A percentile compares a stretch with the other conserved stretches of the same genome.
Conservation (phyloP, 148 eudicot genomes). For the Chenopodium suecicum region DNA sequence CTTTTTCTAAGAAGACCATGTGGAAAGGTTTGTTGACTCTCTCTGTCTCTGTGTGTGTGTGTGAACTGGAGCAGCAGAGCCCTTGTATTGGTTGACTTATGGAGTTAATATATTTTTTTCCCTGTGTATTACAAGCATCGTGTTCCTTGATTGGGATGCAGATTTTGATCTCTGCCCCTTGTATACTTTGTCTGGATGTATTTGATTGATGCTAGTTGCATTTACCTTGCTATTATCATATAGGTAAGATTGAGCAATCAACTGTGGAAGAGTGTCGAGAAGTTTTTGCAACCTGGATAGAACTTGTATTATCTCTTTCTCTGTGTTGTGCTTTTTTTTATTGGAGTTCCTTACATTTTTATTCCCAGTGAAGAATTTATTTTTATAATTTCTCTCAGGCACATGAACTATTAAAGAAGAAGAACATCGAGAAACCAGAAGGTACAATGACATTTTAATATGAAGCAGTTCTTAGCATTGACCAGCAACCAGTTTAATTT, state of each 20-base stretch:
- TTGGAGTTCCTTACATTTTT: slow-evolving; percentile 17
- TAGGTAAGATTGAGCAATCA: slow-evolving; percentile 91
- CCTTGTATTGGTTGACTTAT: neutral
- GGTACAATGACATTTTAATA: slow-evolving; percentile 34
- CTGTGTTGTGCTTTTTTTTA: slow-evolving; percentile 13
- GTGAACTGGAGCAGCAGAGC: too few species aligned
- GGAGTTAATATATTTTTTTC: neutral
- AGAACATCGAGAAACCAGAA: slow-evolving; percentile 57
- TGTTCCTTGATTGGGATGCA: neutral
- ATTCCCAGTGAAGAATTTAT: slow-evolving; percentile 16
- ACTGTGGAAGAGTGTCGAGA: slow-evolving; percentile 88
- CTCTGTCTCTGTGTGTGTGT: neutral
- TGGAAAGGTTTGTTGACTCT: slow-evolving; percentile 56
- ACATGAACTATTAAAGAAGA: slow-evolving; percentile 61
- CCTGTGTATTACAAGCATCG: neutral
- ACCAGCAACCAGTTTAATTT: neutral
- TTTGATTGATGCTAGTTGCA: slow-evolving; percentile 6
- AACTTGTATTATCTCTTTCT: slow-evolving; percentile 50
- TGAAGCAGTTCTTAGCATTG: neutral
- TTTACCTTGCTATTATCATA: neutral
- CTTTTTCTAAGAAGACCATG: slow-evolving; percentile 80
- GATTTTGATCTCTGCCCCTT: slow-evolving; percentile 1
- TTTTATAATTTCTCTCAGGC: slow-evolving; percentile 56
- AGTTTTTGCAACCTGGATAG: slow-evolving; percentile 68
- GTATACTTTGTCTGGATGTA: neutral